Evolutionary conservation across 2,329 filamentous ascomycete species (phyloP).

Genomic region (Colletotrichum aenigma): DNA sequence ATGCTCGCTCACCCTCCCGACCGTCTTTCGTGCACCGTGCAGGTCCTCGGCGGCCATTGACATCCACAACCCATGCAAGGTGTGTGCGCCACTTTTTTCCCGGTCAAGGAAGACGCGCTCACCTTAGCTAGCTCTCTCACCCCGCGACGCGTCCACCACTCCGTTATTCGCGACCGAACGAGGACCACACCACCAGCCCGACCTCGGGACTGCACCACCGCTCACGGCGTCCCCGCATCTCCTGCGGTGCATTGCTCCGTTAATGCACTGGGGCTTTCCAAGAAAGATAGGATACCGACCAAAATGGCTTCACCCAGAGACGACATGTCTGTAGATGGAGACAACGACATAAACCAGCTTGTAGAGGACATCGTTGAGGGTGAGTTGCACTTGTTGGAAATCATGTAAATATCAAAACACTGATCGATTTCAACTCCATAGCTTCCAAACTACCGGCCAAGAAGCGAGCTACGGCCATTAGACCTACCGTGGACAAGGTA

Average conservation of each 20-base stretch:
- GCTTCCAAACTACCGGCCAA: constrained; percentile 68
- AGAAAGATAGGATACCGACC: not conserved
- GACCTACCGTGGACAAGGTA: constrained; percentile 67
- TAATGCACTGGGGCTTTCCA: not conserved
- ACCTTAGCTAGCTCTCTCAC: not conserved
- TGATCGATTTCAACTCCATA: constrained; percentile 28
- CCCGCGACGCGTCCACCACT: constrained; percentile 10
- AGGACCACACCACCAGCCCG: not conserved
- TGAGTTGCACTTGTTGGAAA: not conserved
- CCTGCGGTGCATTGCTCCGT: not conserved
- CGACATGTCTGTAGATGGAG: constrained; percentile 25
- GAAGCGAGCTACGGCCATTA: constrained; percentile 66
- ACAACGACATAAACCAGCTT: constrained; percentile 37
- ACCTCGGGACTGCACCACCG: not conserved
- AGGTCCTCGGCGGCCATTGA: not conserved
- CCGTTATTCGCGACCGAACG: not conserved
- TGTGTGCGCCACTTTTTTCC: not conserved
- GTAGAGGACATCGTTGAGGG: constrained; percentile 39
- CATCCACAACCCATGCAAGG: not conserved
- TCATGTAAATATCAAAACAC: not conserved
- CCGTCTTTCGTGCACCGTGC: not conserved
- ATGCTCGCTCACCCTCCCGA: not conserved
- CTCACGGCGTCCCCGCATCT: not conserved
- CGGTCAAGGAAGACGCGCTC: constrained; percentile 4
- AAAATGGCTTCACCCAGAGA: not conserved